Conservation (phyloP, 148 eudicot genomes). For the Camellia lanceoleosa region DNA sequence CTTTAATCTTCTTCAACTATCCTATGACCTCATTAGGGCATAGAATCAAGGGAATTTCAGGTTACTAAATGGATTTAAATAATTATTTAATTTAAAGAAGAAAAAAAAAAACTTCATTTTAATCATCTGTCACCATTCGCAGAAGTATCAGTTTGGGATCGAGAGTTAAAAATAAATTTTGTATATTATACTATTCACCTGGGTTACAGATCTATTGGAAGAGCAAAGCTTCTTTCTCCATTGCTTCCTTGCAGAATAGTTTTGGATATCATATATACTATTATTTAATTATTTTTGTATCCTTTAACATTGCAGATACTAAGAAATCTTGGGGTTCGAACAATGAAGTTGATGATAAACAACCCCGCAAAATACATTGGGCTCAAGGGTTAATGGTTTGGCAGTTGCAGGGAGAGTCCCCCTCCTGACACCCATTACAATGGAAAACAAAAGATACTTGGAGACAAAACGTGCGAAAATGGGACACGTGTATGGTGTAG, state of each 20-base stretch:
- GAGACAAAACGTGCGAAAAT: slow-evolving; percentile 85
- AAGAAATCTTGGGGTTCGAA: slow-evolving; percentile 81
- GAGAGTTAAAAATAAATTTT: background rate
- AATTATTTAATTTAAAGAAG: background rate
- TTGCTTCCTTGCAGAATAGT: background rate
- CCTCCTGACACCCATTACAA: slow-evolving; percentile 71
- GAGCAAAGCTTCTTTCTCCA: background rate
- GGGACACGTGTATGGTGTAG: slow-evolving; percentile 78
- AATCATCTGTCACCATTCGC: background rate
- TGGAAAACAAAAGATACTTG: slow-evolving; percentile 77
- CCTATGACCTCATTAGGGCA: background rate
- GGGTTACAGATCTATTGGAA: background rate
- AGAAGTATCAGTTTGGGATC: background rate
- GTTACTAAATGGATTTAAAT: background rate
- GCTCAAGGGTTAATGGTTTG: slow-evolving; percentile 84
- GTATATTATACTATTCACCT: background rate
- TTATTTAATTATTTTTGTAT: no score
- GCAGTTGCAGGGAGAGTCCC: slow-evolving; percentile 80
- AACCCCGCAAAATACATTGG: slow-evolving; percentile 82
- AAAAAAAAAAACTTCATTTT: background rate
- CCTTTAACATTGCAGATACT: slow-evolving; percentile 55
- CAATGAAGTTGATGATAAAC: slow-evolving; percentile 92
- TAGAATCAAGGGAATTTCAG: background rate
- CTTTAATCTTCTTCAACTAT: background rate
- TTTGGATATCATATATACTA: no score